Conservation (phyloP, 1,284 basidiomycete species). For the Apiotrichum gamsii region DNA sequence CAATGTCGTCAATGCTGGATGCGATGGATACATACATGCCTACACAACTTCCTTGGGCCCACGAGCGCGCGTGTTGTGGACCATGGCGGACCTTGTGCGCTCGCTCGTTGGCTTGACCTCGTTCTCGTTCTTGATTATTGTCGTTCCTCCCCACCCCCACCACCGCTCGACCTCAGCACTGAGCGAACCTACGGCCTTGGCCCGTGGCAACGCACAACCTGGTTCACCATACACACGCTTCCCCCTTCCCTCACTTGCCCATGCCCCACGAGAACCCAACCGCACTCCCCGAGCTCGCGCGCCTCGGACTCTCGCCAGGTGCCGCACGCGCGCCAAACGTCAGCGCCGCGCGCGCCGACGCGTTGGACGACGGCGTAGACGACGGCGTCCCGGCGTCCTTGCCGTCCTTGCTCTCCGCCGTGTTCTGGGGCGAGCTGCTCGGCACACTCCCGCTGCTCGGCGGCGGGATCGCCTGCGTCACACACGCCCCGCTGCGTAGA, state of each 20-base stretch:
- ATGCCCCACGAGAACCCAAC: constrained; percentile 10
- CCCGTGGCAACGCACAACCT: too few species aligned
- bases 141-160: background rate
- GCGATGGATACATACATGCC: too few species aligned
- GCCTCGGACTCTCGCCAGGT: background rate
- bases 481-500: background rate
- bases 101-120: too few species aligned
- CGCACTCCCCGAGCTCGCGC: background rate
- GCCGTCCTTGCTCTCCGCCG: background rate
- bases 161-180: too few species aligned
- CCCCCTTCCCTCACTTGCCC: background rate
- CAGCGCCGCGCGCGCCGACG: background rate
- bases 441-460: background rate
- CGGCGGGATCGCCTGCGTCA: constrained; percentile 4
- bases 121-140: background rate
- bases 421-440: background rate
- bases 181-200: too few species aligned
- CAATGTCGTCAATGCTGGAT: too few species aligned
- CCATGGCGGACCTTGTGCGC: too few species aligned
- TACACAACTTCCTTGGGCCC: too few species aligned
- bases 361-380: background rate
- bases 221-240: too few species aligned
- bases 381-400: background rate
- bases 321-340: constrained; percentile 1
- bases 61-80: too few species aligned